These are phyloP conservation scores for Penicillium sp. DNA, from an alignment of 2,329 filamentous ascomycete genomes.

Conservation along the genomic window DNA sequence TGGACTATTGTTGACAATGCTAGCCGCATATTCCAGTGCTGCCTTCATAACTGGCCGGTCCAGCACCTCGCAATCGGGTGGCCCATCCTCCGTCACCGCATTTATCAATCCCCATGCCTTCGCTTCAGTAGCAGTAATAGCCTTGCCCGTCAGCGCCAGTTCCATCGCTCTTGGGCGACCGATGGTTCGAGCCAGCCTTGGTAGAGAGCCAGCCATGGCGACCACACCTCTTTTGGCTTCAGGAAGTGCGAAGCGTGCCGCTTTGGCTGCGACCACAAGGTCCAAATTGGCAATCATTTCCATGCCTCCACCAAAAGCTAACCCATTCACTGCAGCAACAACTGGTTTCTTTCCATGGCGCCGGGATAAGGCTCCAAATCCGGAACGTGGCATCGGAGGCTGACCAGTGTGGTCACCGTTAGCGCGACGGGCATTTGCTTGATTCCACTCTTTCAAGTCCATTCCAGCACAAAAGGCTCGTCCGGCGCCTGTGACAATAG, in stretches of 20 bases:
- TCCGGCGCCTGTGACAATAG: constrained; percentile 14
- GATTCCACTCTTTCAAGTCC: constrained; percentile 17
- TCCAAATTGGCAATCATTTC: constrained; percentile 17
- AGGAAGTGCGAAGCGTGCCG: constrained; percentile 14
- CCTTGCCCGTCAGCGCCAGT: constrained; percentile 12
- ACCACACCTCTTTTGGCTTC: constrained; percentile 16
- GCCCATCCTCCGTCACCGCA: constrained; percentile 10
- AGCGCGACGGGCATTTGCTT: constrained; percentile 8
- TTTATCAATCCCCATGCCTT: constrained; percentile 17
- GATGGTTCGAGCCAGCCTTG: constrained; percentile 14
- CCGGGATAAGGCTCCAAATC: constrained; percentile 12
- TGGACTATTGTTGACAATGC: constrained; percentile 14
- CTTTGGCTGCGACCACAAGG: constrained; percentile 12
- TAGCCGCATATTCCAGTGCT: constrained; percentile 9
- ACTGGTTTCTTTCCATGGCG: constrained; percentile 17
- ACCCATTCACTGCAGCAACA: constrained; percentile 15
- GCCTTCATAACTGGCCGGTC: constrained; percentile 14
- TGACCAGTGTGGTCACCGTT: constrained; percentile 9
- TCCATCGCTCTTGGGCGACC: constrained; percentile 13
- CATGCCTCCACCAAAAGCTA: constrained; percentile 15
- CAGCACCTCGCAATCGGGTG: constrained; percentile 5
- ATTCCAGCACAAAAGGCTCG: constrained; percentile 20
- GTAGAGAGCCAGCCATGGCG: constrained; percentile 16
- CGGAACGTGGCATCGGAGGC: constrained; percentile 16
- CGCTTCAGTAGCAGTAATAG: constrained; percentile 10